Conservation (phyloP, 2,329 filamentous ascomycete genomes). For the Stachybotrys chlorohalonatus region DNA sequence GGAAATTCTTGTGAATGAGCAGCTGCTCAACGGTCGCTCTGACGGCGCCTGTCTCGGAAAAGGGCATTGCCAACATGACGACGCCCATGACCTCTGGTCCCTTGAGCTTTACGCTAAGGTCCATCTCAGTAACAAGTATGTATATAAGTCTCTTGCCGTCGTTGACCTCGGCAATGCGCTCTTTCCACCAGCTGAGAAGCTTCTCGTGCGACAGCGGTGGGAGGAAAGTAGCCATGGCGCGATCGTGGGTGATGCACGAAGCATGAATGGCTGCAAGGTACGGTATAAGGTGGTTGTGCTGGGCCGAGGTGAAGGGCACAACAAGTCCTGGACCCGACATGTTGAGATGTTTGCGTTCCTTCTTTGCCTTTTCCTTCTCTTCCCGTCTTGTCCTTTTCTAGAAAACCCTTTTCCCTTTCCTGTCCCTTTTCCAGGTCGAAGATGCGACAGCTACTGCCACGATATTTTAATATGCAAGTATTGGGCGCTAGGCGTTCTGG, state of each 20-base stretch:
- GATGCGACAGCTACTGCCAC: background rate
- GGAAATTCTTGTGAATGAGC: constrained; percentile 41
- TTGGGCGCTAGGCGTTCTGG: background rate
- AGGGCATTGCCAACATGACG: constrained; percentile 43
- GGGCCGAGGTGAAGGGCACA: constrained; percentile 31
- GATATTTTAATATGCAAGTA: background rate
- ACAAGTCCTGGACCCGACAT: constrained; percentile 26
- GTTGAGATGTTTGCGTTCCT: background rate
- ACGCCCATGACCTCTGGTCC: constrained; percentile 43
- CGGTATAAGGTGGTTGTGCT: constrained; percentile 42
- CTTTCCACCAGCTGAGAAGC: constrained; percentile 49
- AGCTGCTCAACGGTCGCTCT: constrained; percentile 48
- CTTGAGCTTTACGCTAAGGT: constrained; percentile 22
- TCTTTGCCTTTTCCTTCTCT: background rate
- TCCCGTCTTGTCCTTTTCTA: background rate
- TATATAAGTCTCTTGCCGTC: constrained; percentile 40
- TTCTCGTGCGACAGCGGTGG: constrained; percentile 49
- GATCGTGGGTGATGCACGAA: constrained; percentile 48
- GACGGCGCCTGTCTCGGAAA: constrained; percentile 46
- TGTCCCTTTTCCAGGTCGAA: background rate
- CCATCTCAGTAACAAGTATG: constrained; percentile 34
- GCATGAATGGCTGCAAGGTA: constrained; percentile 50
- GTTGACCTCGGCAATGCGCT: constrained; percentile 36
- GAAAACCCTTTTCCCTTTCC: background rate
- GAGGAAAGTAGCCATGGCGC: constrained; percentile 48